Base-by-base conservation (phyloP, 805 yeast species). In the Schizosaccharomyces cryophilus region DNA sequence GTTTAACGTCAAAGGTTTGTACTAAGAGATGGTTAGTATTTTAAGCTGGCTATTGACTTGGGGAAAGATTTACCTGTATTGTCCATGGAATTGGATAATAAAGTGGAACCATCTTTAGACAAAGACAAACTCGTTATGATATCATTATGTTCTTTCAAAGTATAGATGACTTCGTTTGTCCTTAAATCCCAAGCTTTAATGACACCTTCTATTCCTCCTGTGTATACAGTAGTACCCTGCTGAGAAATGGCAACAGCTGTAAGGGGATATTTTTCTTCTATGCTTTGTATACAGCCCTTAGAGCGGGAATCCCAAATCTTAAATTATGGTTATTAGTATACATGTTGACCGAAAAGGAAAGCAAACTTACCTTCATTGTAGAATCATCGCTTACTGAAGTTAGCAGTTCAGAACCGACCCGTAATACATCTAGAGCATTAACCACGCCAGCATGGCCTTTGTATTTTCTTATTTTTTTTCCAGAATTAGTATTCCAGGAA, bases 311-410 rank as follows among this genome's bases (percentile, higher is more conserved):
- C 95, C 90, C 90, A 86, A 1, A 82, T 13, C 48, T 55, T 31
- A 5, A 45, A 19, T 15, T 13, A 42, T 26, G 2, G 19, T 1
- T 15, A 17, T 21, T 21, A 17, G 29, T 38, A 30, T 5, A 24
- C n/a, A 6, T 5, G 13, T 35, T 35, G 7, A 35, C 11, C 40
- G 40, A 35, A 35, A 35, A 1, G 4, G 15, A n/a, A 19, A 3
- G 15, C 13, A n/a, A 62, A 60, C 7, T 47, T 56, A 56, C 60
- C 38, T 73, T 72, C 0, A 78, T 73, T 2, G 70, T 63, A 0
- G 88, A 87, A 66, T 82, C 87, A 65, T 86, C 95, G 9, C 82
- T 75, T 3, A 79, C 86, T 45, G 85, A 77, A 2, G 78, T 75
- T 4, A 73, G 62, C 7, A 71, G 61, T 55, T 73, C 74, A 3